Evolutionary conservation across 768 basidiomycete genomes (phyloP), one percentile per base, ranked within the genome.

Genomic region (Boletus speciosus): DNA sequence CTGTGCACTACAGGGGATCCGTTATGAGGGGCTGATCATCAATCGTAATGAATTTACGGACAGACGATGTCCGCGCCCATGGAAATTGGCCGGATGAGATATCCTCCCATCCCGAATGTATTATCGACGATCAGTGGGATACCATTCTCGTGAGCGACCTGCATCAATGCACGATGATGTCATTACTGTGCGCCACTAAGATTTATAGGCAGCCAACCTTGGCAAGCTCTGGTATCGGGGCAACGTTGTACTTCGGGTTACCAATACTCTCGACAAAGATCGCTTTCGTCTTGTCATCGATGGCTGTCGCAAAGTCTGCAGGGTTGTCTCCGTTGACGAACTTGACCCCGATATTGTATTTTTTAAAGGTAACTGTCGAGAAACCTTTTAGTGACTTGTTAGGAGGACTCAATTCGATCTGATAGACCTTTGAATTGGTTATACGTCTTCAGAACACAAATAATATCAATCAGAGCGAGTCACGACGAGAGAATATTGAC

Each of bases 121-220:
- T 89, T 90, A 62, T 90, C 88, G 0, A 92, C 89, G 44, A 92
- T 83, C 41, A 93, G 73, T 1, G 91, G 91, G 23, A 92, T 85
- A 1, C 79, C 78, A 61, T 84, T 74, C 32, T 79, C 77, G 62
- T 90, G 89, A 1, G 91, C 91, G 38, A 89, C 70, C 83, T 86
- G 31, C 25, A 25, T 25, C 25, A 15, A 50, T 51, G 15, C 29
- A 41, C 14, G 27, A 5, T 23, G 11, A 15, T 12, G 8, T 52
- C 39, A 31, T 19, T 2, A 14, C 7, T 3, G 16, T 25, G 14
- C 39, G 5, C n/a, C 12, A 8, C 14, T 11, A 4, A 37, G 5
- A 11, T 6, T 14, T 7, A 14, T 11, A 25, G 6, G 3, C 16
- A 21, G 12, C 55, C 9, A 15, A 84, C 85, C 76, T 86, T 83